These are phyloP conservation scores for Chloranthus sessilifolius DNA, from an alignment of 164 flowering plant species.

Conservation along the genomic window DNA sequence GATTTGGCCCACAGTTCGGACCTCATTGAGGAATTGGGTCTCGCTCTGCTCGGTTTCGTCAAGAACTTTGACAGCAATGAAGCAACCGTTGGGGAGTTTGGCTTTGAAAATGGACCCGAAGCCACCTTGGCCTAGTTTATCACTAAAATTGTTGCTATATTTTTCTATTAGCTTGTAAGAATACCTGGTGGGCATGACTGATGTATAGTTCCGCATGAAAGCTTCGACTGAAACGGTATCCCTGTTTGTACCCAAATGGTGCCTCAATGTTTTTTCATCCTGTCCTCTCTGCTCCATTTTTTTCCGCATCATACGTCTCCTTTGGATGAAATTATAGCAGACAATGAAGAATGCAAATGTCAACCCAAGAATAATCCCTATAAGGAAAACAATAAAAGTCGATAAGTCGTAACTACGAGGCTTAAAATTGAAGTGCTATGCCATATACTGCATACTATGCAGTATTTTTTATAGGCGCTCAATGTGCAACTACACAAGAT, in stretches of 20 bases:
- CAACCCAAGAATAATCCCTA: neutral
- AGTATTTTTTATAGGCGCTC: too few relatives aligned
- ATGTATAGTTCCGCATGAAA: slow-evolving; percentile 9
- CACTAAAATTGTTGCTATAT: slow-evolving; percentile 1
- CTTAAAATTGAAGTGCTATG: too few relatives aligned
- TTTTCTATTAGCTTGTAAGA: slow-evolving; percentile 7
- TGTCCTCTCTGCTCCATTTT: neutral
- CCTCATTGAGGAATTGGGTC: slow-evolving; percentile 10
- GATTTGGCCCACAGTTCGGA: slow-evolving; percentile 4
- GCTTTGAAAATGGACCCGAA: slow-evolving; percentile 9
- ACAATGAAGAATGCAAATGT: neutral
- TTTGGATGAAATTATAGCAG: neutral
- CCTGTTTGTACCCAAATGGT: neutral
- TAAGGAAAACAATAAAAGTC: neutral
- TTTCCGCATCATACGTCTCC: neutral
- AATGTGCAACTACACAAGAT: too few relatives aligned
- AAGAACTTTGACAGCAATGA: slow-evolving; percentile 6
- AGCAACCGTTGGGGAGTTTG: neutral
- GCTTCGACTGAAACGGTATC: slow-evolving; percentile 3
- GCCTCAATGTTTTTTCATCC: slow-evolving; percentile 4
- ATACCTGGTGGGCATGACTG: slow-evolving; percentile 2
- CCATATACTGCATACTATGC: too few relatives aligned
- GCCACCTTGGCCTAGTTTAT: slow-evolving; percentile 12
- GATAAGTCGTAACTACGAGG: too few relatives aligned
- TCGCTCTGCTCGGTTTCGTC: slow-evolving; percentile 2